Base-by-base conservation (phyloP, 2,329 filamentous ascomycete genomes). In the Alternaria ventricosa region DNA sequence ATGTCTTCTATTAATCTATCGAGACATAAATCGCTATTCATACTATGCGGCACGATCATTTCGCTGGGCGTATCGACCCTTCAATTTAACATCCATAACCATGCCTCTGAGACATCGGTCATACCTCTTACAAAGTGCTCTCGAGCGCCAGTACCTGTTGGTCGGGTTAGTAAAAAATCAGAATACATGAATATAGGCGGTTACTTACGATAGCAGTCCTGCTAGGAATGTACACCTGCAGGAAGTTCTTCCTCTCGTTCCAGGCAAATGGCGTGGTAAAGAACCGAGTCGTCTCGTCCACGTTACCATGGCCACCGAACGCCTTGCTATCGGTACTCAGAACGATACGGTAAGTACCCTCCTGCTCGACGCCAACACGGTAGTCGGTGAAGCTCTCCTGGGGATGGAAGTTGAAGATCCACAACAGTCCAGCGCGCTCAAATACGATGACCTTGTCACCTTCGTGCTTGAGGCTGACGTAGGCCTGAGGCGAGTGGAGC, bases 401-500 rank as follows among this genome's bases (percentile, higher is more conserved):
- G 0, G 92, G 89, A 78, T 98, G 90, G 86, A 98, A 97, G 83
- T 99, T 99, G 87, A 99, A 98, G 72, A 97, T 87, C 85, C 94
- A 99, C 11, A 99, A 85, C 62, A 97, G 83, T 0, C 94, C 94
- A 2, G 89, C 96, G 30, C 96, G 89, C 84, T 99, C 96, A 78
- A 97, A 99, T 4, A 97, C 94, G 68, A 99, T 89, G 46, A 98
- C 90, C 83, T 98, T 99, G 83, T 99, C 96, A 20, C 82, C 85
- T 77, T 98, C 94, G 78, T 99, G 90, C 87, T 98, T 99, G 71
- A 98, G 86, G 65, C 92, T 96, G 75, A 99, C 90, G 79, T 96
- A 97, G 0, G 94, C 96, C 81, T 98, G 95, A 0, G 90, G 83
- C 1, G 91, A 84, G 77, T 92, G 89, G 41, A 99, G 85, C 96